Evolutionary conservation across 768 basidiomycete genomes (phyloP).

Genomic region (Rhizopogon vinicolor): DNA sequence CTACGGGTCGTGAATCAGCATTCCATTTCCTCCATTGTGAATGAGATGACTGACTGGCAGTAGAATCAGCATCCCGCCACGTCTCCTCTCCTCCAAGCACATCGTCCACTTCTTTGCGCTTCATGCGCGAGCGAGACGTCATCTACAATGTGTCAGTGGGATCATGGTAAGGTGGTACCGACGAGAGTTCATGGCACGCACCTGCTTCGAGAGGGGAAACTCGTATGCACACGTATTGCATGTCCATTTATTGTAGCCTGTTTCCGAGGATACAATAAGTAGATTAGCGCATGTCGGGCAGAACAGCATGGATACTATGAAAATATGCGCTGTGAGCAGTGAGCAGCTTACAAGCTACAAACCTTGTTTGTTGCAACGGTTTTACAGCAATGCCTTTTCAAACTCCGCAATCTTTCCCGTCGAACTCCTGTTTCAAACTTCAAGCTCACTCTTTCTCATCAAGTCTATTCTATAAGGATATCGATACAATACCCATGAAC

Average conservation of each 20-base stretch:
- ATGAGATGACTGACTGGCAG: slow-evolving; percentile 48
- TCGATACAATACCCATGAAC: not conserved
- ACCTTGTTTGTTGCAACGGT: too few relatives aligned
- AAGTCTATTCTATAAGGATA: too few relatives aligned
- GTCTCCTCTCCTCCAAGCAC: slow-evolving; percentile 91
- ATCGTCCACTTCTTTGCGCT: slow-evolving; percentile 91
- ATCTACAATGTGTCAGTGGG: slow-evolving; percentile 45
- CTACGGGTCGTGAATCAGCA: slow-evolving; percentile 13
- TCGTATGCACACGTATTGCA: slow-evolving; percentile 96
- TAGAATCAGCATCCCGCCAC: slow-evolving; percentile 93
- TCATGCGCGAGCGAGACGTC: slow-evolving; percentile 82
- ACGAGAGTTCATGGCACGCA: slow-evolving; percentile 18
- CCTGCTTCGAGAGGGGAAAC: slow-evolving; percentile 83
- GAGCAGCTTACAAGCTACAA: too few relatives aligned
- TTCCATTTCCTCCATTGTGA: not conserved
- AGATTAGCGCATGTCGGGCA: slow-evolving; percentile 94
- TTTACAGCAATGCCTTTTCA: not conserved
- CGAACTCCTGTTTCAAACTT: not conserved
- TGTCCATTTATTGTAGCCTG: slow-evolving; percentile 86
- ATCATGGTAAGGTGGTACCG: too few relatives aligned
- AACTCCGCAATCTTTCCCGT: not conserved
- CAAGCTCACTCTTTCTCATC: not conserved
- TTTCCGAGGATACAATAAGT: slow-evolving; percentile 71
- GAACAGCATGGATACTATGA: slow-evolving; percentile 64
- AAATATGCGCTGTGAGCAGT: not conserved